Base-by-base conservation (phyloP, 2,329 filamentous ascomycete genomes). In the Rhynchosporium secalis region DNA sequence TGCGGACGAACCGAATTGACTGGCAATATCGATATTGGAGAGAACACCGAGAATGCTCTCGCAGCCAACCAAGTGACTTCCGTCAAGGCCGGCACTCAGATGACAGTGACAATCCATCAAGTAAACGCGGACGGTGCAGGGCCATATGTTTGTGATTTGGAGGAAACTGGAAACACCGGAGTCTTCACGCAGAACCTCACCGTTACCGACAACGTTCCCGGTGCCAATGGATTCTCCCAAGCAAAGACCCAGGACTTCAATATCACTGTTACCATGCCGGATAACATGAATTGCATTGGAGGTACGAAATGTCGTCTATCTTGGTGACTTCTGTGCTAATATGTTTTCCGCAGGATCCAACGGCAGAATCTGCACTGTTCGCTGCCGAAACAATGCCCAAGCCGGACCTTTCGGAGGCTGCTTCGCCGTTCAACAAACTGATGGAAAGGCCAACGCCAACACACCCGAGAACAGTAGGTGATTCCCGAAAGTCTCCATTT, bases 11-110 rank as follows among this genome's bases (percentile, higher is more conserved):
- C 86, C 8, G 78, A 87, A 72, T 72, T 83, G 54, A 70, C 76
- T 59, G 86, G 86, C 51, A 84, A 82, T 76, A 88, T 89, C 70
- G 83, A 88, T 65, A 78, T 88, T 58, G 80, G 79, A 43, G 79
- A 82, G 72, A 80, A 80, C 66, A 84, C 81, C 0, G 81, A 85
- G 72, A 79, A 80, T 61, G 80, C 80, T 4, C 66, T 85, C 2
- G 73, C 78, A 5, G 78, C 77, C 4, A 66, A 69, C 1, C 70
- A 75, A 3, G 79, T 86, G 3, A 85, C 83, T 1, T 74, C 79
- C 61, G 83, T 85, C 58, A 71, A 77, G 65, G 67, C 75, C 1
- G 82, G 83, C 36, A 76, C 75, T 43, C 64, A 75, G 45, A 45
- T 85, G 36, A 76, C 78, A 26, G 77, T 83, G 15, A 80, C 81